These are phyloP conservation scores for Yarrowia divulgata DNA, from an alignment of 805 yeast genomes.

Conservation along the genomic window DNA sequence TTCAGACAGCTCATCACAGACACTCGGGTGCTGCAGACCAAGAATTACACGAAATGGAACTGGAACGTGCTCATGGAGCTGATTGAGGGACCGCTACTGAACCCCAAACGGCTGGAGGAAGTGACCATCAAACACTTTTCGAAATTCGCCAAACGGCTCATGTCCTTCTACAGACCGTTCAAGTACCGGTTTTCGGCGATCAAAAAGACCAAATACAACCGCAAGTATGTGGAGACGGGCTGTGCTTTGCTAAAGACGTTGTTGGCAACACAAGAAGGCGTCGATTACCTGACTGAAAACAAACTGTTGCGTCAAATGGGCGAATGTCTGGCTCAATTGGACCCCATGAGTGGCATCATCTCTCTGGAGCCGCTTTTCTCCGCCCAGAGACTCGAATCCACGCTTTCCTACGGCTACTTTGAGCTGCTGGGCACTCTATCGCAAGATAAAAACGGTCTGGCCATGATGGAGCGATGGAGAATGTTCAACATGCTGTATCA, in stretches of 20 bases:
- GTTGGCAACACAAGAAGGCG: constrained; percentile 69
- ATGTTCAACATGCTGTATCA: constrained; percentile 81
- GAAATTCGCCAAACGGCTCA: constrained; percentile 80
- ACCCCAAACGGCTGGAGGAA: constrained; percentile 77
- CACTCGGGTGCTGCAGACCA: constrained; percentile 76
- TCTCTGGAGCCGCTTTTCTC: constrained; percentile 80
- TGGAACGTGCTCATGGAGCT: constrained; percentile 77
- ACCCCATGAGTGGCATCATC: constrained; percentile 75
- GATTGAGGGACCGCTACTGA: constrained; percentile 83
- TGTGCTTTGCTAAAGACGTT: constrained; percentile 74
- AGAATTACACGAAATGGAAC: constrained; percentile 84
- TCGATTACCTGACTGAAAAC: constrained; percentile 68
- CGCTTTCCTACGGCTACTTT: constrained; percentile 79
- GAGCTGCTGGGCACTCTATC: constrained; percentile 78
- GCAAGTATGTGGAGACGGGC: constrained; percentile 72
- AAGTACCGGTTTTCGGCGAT: constrained; percentile 76
- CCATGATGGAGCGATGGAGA: constrained; percentile 80
- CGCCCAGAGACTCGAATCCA: constrained; percentile 61
- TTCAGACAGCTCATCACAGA: constrained; percentile 70
- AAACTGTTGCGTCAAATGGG: constrained; percentile 88
- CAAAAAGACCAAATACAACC: constrained; percentile 59
- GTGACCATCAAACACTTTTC: constrained; percentile 65
- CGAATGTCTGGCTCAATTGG: constrained; percentile 85
- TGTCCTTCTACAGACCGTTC: constrained; percentile 91
- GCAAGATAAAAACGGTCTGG: constrained; percentile 65